Evolutionary conservation across 2,329 filamentous ascomycete species (phyloP).

Genomic region (Aspergillus pseudoviridinutans): DNA sequence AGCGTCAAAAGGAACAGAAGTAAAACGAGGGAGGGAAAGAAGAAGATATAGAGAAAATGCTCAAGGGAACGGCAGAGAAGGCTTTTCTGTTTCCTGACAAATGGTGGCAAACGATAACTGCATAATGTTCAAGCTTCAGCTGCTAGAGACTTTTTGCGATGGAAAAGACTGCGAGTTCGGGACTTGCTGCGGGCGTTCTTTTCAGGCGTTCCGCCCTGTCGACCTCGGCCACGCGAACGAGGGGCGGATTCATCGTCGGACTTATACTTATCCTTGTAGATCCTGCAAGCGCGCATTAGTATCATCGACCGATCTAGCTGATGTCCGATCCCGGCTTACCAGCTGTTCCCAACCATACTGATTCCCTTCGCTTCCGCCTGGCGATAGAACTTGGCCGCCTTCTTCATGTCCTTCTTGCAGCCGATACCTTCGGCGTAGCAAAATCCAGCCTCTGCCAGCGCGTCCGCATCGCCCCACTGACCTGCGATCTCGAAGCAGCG

Average conservation of each 20-base stretch:
- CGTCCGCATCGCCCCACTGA: constrained; percentile 92
- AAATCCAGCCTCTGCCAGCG: constrained; percentile 88
- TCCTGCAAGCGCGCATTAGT: constrained; percentile 55
- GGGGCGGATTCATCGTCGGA: constrained; percentile 55
- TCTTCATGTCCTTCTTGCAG: constrained; percentile 94
- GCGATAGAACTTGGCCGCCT: constrained; percentile 85
- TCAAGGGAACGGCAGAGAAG: constrained; percentile 17
- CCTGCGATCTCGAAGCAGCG: constrained; percentile 96
- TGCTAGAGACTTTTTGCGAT: constrained; percentile 50
- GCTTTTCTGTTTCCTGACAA: constrained; percentile 2
- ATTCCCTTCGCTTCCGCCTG: constrained; percentile 89
- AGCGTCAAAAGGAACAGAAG: constrained; percentile 2
- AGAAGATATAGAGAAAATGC: constrained; percentile 3
- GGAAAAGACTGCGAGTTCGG: constrained; percentile 69
- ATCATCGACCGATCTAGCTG: constrained; percentile 1
- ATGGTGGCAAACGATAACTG: constrained; percentile 17
- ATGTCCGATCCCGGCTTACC: constrained; percentile 51
- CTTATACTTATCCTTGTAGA: constrained; percentile 91
- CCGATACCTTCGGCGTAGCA: constrained; percentile 93
- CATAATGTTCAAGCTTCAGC: constrained; percentile 20
- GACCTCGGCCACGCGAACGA: constrained; percentile 26
- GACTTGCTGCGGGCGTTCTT: constrained; percentile 74
- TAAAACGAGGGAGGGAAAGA: constrained; percentile 6
- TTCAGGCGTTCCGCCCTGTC: constrained; percentile 44
- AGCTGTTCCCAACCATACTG: constrained; percentile 97